A percentile compares a stretch with the other conserved stretches of the same genome.
phyloP scores from a whole-genome alignment of 2,329 filamentous ascomycete genomes.

The Hysterium pulicare region DNA sequence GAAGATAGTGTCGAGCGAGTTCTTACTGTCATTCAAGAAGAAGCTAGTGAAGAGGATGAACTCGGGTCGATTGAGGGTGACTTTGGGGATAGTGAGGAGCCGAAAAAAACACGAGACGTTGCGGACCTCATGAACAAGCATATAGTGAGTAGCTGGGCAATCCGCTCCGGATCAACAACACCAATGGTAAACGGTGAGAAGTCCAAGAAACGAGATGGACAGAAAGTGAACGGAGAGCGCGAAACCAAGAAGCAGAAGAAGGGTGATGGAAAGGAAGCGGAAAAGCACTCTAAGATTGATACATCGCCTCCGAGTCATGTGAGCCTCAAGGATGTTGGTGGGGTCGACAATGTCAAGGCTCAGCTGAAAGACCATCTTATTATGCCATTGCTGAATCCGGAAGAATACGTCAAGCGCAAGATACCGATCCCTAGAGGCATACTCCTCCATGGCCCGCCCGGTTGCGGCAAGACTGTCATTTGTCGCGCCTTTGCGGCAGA shows the following conservation, averaged over 20 bases:
- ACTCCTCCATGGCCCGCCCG: slow-evolving; percentile 76
- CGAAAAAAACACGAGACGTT: slow-evolving; percentile 18
- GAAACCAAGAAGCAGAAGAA: slow-evolving; percentile 62
- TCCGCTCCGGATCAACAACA: slow-evolving; percentile 18
- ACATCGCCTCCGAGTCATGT: slow-evolving; percentile 64
- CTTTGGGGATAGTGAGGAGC: slow-evolving; percentile 21
- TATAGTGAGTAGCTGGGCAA: slow-evolving; percentile 58
- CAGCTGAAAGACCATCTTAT: slow-evolving; percentile 69
- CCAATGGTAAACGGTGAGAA: slow-evolving; percentile 28
- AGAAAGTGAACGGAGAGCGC: slow-evolving; percentile 62
- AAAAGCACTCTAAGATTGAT: slow-evolving; percentile 51
- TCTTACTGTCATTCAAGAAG: slow-evolving; percentile 65
- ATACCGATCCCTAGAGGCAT: slow-evolving; percentile 72
- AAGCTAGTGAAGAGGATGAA: slow-evolving; percentile 56
- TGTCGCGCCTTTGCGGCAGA: slow-evolving; percentile 75
- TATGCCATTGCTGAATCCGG: slow-evolving; percentile 66
- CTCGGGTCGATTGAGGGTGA: slow-evolving; percentile 46
- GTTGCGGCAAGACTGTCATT: slow-evolving; percentile 83
- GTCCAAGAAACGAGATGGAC: slow-evolving; percentile 42
- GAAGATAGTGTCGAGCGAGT: slow-evolving; percentile 85
- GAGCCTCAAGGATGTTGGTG: slow-evolving; percentile 69
- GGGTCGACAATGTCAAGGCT: slow-evolving; percentile 68
- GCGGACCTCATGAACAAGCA: slow-evolving; percentile 64
- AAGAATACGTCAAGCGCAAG: slow-evolving; percentile 62
- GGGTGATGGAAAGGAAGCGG: slow-evolving; percentile 25